Evolutionary conservation across 2,329 filamentous ascomycete genomes (phyloP), one percentile per base, ranked within the genome.

Genomic region (Trichoderma polysporum): DNA sequence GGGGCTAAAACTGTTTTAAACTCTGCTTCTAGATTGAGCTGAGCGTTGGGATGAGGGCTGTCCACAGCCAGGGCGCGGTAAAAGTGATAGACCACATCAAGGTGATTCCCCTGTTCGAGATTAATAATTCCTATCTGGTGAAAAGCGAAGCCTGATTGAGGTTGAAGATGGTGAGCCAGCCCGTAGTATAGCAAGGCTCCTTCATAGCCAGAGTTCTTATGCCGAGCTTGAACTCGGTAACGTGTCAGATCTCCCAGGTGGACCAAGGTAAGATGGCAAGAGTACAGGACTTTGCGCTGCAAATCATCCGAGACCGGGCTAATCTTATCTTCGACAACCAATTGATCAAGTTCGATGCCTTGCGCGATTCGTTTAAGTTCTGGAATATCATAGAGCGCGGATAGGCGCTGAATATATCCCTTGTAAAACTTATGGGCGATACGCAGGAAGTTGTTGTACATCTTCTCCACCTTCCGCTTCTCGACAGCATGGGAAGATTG

Each of bases 91-190:
- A 96, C 90, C 10, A 93, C 90, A 69, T 93, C 88, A 59, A 98
- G 85, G 75, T 96, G 91, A 71, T 94, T 90, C 67, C 86, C 86
- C 72, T 94, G 88, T 62, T 91, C 89, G 56, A 92, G 85, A 68
- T 91, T 90, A 68, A 98, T 90, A 39, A 98, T 91, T 39, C 92
- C 94, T 76, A 95, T 88, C 77, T 98, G 95, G 74, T 99, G 94
- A 74, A 96, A 91, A 17, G 93, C 91, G 69, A 89, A 87, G 33
- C 94, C 94, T 53, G 91, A 93, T 19, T 87, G 83, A 3, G 94
- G 93, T 71, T 91, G 86, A 62, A 98, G 85, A 60, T 91, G 88
- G 70, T 89, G 88, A 25, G 95, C 95, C 68, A 98, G 83, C 65
- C 86, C 83, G 77, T 99, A 98, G 78, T 94, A 97, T 12, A 90